Evolutionary conservation across 1,139 yeast genomes (phyloP).

Genomic region (Saccharomyces hybrid): DNA sequence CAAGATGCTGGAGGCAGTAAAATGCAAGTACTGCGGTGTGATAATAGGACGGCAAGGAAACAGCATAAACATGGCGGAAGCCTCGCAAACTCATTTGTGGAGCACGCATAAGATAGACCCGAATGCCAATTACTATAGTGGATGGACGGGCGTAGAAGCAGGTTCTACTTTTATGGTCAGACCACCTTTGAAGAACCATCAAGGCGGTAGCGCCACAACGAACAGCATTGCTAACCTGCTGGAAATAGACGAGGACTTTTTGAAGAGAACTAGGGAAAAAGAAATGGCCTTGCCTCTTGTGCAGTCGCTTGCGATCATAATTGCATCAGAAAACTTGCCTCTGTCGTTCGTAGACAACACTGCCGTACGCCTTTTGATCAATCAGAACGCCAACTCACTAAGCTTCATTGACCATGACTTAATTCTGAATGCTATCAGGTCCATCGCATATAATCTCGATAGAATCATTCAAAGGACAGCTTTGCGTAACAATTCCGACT

Average conservation of each 20-base stretch:
- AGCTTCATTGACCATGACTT: neutral
- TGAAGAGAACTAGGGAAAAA: slow-evolving; percentile 2
- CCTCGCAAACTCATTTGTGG: slow-evolving; percentile 10
- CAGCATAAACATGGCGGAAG: slow-evolving; percentile 4
- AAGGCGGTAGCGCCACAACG: neutral
- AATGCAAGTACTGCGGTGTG: slow-evolving; percentile 16
- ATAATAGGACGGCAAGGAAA: slow-evolving; percentile 5
- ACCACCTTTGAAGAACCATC: neutral
- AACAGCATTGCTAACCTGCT: neutral
- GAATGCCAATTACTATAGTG: slow-evolving; percentile 6
- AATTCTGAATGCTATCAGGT: slow-evolving; percentile 4
- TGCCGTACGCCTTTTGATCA: slow-evolving; percentile 8
- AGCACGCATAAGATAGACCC: slow-evolving; percentile 10
- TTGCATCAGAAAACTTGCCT: slow-evolving; percentile 16
- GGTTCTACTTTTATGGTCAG: neutral
- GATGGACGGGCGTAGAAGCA: neutral
- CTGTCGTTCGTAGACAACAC: slow-evolving; percentile 9
- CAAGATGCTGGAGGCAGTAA: slow-evolving; percentile 5
- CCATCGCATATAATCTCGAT: slow-evolving; percentile 8
- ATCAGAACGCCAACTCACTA: slow-evolving; percentile 5
- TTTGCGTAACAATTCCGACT: slow-evolving; percentile 9
- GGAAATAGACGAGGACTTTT: neutral
- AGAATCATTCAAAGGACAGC: slow-evolving; percentile 11
- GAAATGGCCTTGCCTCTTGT: slow-evolving; percentile 8
- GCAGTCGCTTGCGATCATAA: slow-evolving; percentile 12